Evolutionary conservation across 2,329 filamentous ascomycete species (phyloP), one percentile per base, ranked within the genome.

Genomic region (Colletotrichum tabaci): DNA sequence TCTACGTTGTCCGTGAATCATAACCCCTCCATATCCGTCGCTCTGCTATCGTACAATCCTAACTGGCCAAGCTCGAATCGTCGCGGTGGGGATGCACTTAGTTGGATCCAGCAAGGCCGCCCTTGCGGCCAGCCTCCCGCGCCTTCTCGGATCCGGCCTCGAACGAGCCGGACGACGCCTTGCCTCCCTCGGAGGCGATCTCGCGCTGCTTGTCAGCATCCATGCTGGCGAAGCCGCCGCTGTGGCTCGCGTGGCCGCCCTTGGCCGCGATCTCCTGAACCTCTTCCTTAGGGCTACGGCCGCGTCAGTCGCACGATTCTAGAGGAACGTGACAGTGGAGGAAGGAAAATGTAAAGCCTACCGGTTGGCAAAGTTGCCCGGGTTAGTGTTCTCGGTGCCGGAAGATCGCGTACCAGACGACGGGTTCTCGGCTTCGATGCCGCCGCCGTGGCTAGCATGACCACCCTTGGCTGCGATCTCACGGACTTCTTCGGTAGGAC

Each of bases 101-200:
- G 50, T 64, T 15, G 16, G 55, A 64, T 21, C 65, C 15, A 13
- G 60, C 16, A 13, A 72, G 65, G 61, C 87, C 87, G 4, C 88
- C 87, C 80, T 89, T 89, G 42, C 81, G 80, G 3, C 88, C 88
- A 21, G 87, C 87, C 77, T 89, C 87, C 58, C 80, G 83, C 2
- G 87, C 87, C 71, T 82, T 84, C 77, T 87, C 84, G 58, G 84
- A 86, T 8, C 88, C 86, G 0, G 83, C 83, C 75, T 89, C 85
- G 65, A 90, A 90, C 3, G 84, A 87, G 5, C 88, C 87, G 46
- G 82, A 81, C 0, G 87, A 89, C 0, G 86, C 84, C 62, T 88
- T 80, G 5, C 87, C 88, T 12, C 88, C 88, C 77, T 83, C 81
- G 13, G 87, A 89, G 2, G 88, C 87, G 70, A 90, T 89, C 1